A percentile compares a stretch with the other conserved stretches of the same genome.
These are phyloP conservation scores for Paracoccidioides brasiliensis DNA, from an alignment of 2,329 filamentous ascomycete species.

Conservation along the genomic window DNA sequence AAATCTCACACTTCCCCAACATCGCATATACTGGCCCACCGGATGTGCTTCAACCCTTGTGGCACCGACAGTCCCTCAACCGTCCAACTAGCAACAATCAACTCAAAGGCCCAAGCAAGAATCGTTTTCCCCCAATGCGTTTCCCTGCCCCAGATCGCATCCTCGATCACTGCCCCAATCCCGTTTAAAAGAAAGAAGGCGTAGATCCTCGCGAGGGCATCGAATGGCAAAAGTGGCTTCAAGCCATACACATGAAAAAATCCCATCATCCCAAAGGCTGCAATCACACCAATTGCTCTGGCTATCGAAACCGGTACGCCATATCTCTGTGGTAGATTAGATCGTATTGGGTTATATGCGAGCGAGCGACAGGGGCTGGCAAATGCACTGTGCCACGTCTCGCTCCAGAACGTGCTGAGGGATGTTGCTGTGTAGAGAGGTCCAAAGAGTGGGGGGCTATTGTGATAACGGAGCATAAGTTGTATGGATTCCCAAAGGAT, in stretches of 20 bases:
- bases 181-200: slow-evolving; percentile 31
- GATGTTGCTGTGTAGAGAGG: slow-evolving; percentile 28
- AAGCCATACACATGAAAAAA: slow-evolving; percentile 29
- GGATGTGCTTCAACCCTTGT: slow-evolving; percentile 12
- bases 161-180: slow-evolving; percentile 21
- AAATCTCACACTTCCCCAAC: slow-evolving; percentile 5
- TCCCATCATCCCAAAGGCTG: slow-evolving; percentile 29
- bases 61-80: slow-evolving; percentile 16
- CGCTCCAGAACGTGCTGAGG: slow-evolving; percentile 28
- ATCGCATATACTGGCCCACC: slow-evolving; percentile 12
- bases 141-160: slow-evolving; percentile 14
- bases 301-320: slow-evolving; percentile 22
- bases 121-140: slow-evolving; percentile 14
- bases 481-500: slow-evolving; percentile 30
- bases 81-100: slow-evolving; percentile 17
- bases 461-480: slow-evolving; percentile 25
- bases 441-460: slow-evolving; percentile 27
- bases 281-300: slow-evolving; percentile 24
- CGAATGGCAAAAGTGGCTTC: slow-evolving; percentile 20
- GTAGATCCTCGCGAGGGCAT: slow-evolving; percentile 22
- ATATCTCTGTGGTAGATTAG: slow-evolving; percentile 16
- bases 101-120: slow-evolving; percentile 18
- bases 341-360: slow-evolving; percentile 27
- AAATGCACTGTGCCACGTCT: slow-evolving; percentile 34
- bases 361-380: slow-evolving; percentile 28